Evolutionary conservation across 139 green algal genomes (phyloP), one percentile per base, ranked within the genome.

Genomic region (Micractinium conductrix): DNA sequence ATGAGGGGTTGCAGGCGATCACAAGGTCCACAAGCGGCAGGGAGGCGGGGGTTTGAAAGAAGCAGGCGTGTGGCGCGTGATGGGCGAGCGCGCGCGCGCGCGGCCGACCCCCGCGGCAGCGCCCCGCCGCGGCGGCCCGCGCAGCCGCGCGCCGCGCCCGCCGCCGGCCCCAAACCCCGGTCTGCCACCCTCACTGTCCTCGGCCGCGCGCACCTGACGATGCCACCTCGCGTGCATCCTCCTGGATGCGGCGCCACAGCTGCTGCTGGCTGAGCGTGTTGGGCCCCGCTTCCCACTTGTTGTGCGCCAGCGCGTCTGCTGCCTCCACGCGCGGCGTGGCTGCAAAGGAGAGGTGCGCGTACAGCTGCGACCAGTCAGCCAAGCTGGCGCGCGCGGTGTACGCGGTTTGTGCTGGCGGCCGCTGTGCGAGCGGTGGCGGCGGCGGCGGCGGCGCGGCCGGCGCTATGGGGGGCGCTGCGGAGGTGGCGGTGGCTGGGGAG

Each of bases 221-320:
- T 19, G 76, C 76, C 55, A 82, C 76, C 4, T 82, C 76, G 9
- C 76, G 76, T 14, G 91, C 92, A 78, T 97, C 93, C 24, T 90
- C 53, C 0, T 88, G 82, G 1, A 97, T 92, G 19, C 76, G 81
- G n/a, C 84, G 58, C 94, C 94, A 97, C 2, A 97, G 83, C 80
- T 92, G 48, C 53, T 90, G 63, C 81, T 90, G 90, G 37, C 65
- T 74, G 33, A 92, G 63, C 76, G 96, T 93, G 73, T 92, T 89
- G 7, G 81, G 65, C 48, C 85, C 48, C 1, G 81, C 81, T 42
- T 80, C 75, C 93, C 93, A 96, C 35, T 91, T 90, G 55, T 75
- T 81, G 65, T 60, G 53, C 7, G 45, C 28, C 42, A 88, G 60
- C 9, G 85, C 85, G 5, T 88, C 84, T 2, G 81, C 76, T 6